Conservation (phyloP, 1,284 basidiomycete genomes). For the Xanthoconium separans region DNA sequence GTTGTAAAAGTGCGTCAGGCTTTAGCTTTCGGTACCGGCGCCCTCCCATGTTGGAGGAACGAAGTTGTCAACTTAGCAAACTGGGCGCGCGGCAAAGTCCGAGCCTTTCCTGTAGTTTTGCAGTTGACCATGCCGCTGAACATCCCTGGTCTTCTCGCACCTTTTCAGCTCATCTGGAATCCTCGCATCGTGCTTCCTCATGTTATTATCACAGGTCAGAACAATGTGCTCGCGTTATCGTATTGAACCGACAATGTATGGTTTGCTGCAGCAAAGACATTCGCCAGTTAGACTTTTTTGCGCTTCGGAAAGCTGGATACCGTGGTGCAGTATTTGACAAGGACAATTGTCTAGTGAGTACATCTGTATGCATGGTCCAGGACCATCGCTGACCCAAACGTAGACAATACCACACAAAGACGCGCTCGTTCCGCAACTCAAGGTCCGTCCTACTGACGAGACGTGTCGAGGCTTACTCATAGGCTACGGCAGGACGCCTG, state of each 20-base stretch:
- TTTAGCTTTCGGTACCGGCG: no score
- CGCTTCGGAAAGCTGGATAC: conserved; percentile 76
- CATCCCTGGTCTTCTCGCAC: conserved; percentile 72
- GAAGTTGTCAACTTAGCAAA: no score
- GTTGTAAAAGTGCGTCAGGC: not conserved
- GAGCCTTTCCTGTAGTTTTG: not conserved
- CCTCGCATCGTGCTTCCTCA: conserved; percentile 76
- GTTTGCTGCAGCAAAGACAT: conserved; percentile 67
- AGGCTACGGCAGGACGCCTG: conserved; percentile 62
- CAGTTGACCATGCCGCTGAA: conserved; percentile 63
- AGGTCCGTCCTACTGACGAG: conserved; percentile 40
- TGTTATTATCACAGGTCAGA: conserved; percentile 70
- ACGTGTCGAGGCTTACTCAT: conserved; percentile 6
- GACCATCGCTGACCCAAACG: not conserved
- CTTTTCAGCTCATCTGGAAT: conserved; percentile 71
- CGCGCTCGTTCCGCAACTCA: conserved; percentile 67
- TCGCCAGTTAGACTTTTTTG: conserved; percentile 82
- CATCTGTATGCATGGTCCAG: not conserved
- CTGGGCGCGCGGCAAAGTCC: not conserved
- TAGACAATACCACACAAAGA: conserved; percentile 81
- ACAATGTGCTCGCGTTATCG: not conserved
- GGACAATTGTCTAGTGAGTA: conserved; percentile 89
- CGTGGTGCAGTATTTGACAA: conserved; percentile 93
- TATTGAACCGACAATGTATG: conserved; percentile 1
- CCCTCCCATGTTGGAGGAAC: no score